Base-by-base conservation (phyloP, 306 rosid species). In the Glycine tomentella region DNA sequence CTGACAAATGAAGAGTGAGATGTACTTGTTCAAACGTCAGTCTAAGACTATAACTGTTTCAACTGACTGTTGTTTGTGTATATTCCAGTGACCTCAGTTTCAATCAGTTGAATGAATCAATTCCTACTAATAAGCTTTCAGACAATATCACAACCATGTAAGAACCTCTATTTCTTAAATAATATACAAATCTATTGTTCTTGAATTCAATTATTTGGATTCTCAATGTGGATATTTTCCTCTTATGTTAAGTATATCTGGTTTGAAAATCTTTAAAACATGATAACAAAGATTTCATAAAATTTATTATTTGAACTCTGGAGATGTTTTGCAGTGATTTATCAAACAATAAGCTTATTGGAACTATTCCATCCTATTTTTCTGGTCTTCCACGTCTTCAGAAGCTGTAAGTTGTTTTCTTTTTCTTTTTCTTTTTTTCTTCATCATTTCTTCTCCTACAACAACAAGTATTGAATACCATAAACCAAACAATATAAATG, bases 61-160 rank as follows among this genome's bases (percentile, higher is more conserved):
- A 65, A 59, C 25, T 82, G 78, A 77, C 67, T 33, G 13, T 62
- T 84, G 55, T 42, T 6, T 44, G 33, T 80, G 68, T 64, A 53
- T 61, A 74, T 77, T 90, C 64, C 92, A 95, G 96, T 40, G 99
- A 95, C 81, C 96, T 95, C 78, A 87, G 97, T 78, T 76, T 70
- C 85, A 95, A 95, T 85, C 87, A 81, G 78, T 86, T 95, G 73
- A 93, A 70, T 31, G 97, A 85, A 79, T 63, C 95, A 72, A 84
- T 95, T 77, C 99, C 98, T 69, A 15, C 12, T 3, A 66, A 79
- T 78, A 88, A 82, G 83, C 91, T 95, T 76, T 87, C 97, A 7
- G 89, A 79, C 75, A 79, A 91, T 55, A 87, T 91, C 84, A 95
- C 94, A 20, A 90, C 96, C 4, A 84, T 95, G 99, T 95, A 90